Evolutionary conservation across 305 asterid genomes (phyloP), one percentile per base, ranked within the genome.

Genomic region (Fraxinus dipetala): DNA sequence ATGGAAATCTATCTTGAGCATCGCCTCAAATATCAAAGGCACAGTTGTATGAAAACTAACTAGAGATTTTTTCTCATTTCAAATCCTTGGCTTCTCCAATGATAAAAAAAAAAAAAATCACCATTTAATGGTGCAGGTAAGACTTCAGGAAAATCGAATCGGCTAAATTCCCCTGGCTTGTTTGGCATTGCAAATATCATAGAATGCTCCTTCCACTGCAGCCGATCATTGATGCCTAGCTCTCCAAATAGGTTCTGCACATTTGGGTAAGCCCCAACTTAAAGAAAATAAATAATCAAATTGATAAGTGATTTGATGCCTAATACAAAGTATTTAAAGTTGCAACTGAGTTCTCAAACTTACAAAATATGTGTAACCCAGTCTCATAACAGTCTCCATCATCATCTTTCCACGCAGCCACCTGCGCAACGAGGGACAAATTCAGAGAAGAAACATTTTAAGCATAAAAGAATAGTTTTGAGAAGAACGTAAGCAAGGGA

Each of bases 181-280:
- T 78, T 94, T 72, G 99, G 99, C 99, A 94, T 93, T 18, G 99
- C 99, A 83, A 96, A 96, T 84, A 94, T 96, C 99, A 96, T 96
- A 24, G 99, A 94, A 81, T 96, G 99, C 88, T 54, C 63, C 63
- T 54, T 54, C 63, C 63, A 96, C 80, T 96, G 99, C 87, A 96
- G 83, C 48, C 98, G 93, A 72, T 96, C 97, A 9, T 93, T 91
- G 59, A 96, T 96, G 54, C 98, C 98, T 59, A 96, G 90, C 87
- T 96, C 98, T 31, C 98, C 98, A 79, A 96, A 96, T 82, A 96
- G 92, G 90, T 93, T 96, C 96, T 96, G 98, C 38, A 96, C 69
- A 91, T 96, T 96, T 83, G 99, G 99, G 96, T 96, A 96, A 40
- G 99, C 98, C 90, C 98, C 99, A 86, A 96, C 99, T 95, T 86